Base-by-base conservation (phyloP, 2,329 filamentous ascomycete species). In the Teratosphaeria gauchensis region DNA sequence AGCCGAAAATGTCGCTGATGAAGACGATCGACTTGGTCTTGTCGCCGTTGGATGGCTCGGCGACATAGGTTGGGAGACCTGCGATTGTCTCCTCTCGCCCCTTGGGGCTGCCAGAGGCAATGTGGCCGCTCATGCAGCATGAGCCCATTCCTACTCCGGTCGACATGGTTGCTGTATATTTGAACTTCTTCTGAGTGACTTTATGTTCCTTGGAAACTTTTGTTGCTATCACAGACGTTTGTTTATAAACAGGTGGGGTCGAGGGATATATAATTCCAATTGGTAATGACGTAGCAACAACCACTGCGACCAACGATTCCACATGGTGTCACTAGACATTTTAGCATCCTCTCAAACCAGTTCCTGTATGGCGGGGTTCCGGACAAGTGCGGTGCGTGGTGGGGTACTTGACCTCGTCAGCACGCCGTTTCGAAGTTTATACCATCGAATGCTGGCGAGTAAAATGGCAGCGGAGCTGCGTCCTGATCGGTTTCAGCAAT, bases 1-100 rank as follows among this genome's bases (percentile, higher is more conserved):
- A 79, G 60, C 78, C 78, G 60, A 78, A 80, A 66, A 81, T 76
- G 63, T 79, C 76, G 53, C 69, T 66, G 54, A 81, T 69, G 61
- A 81, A 76, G 56, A 81, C 71, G 51, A 80, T 71, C 3, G 73
- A 72, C 62, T 77, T 77, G 38, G 74, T 70, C 53, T 71, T 76
- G n/a, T 70, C 72, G 24, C 69, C 72, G 56, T 70, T 64, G 56
- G 72, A 68, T n/a, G 75, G 73, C 61, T 76, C 76, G 11, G 76
- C 69, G 19, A 78, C 66, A 65, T 78, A 78, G n/a, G 74, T 76
- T 9, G 68, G 61, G 12, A 78, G 64, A 14, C 72, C 71, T 33
- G 66, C 73, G 56, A 78, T 73, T n/a, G 65, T 69, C 54, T 73
- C 67, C 19, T 71, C 66, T 35, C 64, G 64, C 12, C 74, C 73